Base-by-base conservation (phyloP, 768 basidiomycete species). In the Pleurotus giganteus region DNA sequence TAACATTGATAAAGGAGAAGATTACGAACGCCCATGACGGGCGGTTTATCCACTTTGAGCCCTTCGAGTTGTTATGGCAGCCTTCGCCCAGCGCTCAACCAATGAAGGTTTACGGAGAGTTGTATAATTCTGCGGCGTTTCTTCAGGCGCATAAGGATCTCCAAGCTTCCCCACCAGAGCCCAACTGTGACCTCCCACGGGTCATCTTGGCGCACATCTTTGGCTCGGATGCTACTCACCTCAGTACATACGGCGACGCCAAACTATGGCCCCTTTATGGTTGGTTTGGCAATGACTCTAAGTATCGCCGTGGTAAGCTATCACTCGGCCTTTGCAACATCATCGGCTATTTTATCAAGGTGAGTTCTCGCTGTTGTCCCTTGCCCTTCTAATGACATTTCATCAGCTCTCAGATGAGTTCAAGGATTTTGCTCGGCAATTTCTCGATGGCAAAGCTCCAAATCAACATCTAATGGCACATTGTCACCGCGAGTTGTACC, bases 101-200 rank as follows among this genome's bases (percentile, higher is more conserved):
- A n/a, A n/a, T n/a, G n/a, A n/a, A n/a, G n/a, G n/a, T n/a, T n/a
- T 0, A 63, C 67, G 7, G 79, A 80, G 57, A 37, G 54, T 0
- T 71, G 65, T 0, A 69, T 68, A 1, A 70, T 68, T 60, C 75
- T 74, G 51, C 65, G 60, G 15, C 51, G 64, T 3, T 52, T 55
- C 12, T 52, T 46, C 0, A 24, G 15, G 0, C 64, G 67, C 4
- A 73, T 75, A 21, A 63, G 63, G 0, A 57, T 27, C 1, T 63
- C 64, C 4, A 58, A 67, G 29, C 17, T 9, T 12, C 9, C 5
- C 27, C 39, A 6, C 45, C 29, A 26, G n/a, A n/a, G n/a, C n/a
- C n/a, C n/a, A n/a, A n/a, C n/a, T n/a, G n/a, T n/a, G n/a, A n/a
- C n/a, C 58, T 67, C 1, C 63, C 59, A 8, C 47, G 58, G 1